phyloP scores from a whole-genome alignment of 768 basidiomycete genomes.

The Mrakia blollopis region DNA sequence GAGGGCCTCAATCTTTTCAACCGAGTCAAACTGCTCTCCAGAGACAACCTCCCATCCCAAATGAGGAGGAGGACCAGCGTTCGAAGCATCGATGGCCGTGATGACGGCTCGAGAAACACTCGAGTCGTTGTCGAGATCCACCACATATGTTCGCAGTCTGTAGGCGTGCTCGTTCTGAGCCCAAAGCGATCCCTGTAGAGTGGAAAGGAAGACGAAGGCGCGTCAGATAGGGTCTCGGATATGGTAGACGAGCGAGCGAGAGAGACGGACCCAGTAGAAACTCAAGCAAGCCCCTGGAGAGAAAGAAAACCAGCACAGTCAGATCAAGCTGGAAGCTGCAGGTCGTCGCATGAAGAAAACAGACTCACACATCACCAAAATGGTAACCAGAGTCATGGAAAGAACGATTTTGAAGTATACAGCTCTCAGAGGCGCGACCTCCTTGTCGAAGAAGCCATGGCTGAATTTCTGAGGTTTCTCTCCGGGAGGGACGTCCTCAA shows the following conservation, averaged over 20 bases:
- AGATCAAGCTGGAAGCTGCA: no score
- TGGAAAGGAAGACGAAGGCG: no score
- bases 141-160: not conserved
- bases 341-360: no score
- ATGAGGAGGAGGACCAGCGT: constrained; percentile 35
- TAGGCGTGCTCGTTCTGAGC: not conserved
- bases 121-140: not conserved
- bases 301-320: no score
- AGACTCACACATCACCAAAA: constrained; percentile 45
- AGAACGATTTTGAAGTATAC: constrained; percentile 44
- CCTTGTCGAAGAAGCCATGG: not conserved
- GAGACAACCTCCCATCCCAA: constrained; percentile 40
- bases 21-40: constrained; percentile 37
- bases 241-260: no score
- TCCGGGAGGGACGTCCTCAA: not conserved
- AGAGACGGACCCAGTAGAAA: no score
- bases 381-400: constrained; percentile 41
- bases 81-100: constrained; percentile 19
- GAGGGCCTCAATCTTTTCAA: constrained; percentile 42
- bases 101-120: constrained; percentile 40
- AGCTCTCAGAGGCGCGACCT: constrained; percentile 38
- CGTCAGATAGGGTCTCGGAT: no score
- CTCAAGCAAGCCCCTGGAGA: constrained; percentile 39
- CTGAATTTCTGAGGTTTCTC: not conserved
- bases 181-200: not conserved